A percentile compares a stretch with the other conserved stretches of the same genome.
These are phyloP conservation scores for Tetracentron sinense DNA, from an alignment of 164 flowering plant genomes.

Conservation along the genomic window DNA sequence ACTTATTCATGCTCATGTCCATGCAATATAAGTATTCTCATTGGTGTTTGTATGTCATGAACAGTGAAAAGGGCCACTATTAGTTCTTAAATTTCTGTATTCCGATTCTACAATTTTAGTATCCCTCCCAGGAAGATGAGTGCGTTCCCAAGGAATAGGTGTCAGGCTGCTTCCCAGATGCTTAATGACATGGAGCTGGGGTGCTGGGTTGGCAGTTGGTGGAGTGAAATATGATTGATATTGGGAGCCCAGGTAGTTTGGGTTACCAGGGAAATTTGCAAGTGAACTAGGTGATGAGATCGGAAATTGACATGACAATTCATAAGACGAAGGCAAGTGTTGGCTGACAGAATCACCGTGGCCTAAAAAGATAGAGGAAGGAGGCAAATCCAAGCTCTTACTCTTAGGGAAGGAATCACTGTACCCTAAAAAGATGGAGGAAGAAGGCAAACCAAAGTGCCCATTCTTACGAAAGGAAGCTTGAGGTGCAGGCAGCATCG, in stretches of 20 bases:
- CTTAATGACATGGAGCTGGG: neutral
- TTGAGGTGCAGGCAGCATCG: conserved; percentile 13
- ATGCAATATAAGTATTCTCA: too few relatives aligned
- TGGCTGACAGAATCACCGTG: neutral
- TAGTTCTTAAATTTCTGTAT: neutral
- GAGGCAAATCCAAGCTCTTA: conserved; percentile 14
- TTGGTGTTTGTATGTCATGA: too few relatives aligned
- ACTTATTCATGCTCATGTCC: too few relatives aligned
- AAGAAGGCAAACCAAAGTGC: neutral
- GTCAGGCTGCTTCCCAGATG: neutral
- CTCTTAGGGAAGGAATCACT: neutral
- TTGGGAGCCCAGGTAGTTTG: conserved; percentile 1
- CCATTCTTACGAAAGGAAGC: conserved; percentile 2
- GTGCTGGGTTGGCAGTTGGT: conserved; percentile 3
- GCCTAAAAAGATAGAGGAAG: conserved; percentile 7
- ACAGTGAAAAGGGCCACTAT: too few relatives aligned
- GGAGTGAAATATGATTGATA: conserved; percentile 7
- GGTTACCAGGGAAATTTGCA: conserved; percentile 17
- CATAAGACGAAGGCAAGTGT: conserved; percentile 6
- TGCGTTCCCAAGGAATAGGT: neutral
- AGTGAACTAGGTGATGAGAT: conserved; percentile 12
- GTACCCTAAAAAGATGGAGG: neutral
- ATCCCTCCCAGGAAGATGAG: neutral
- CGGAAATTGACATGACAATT: neutral
- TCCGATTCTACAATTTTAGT: neutral